phyloP scores from a whole-genome alignment of 2,329 filamentous ascomycete species.

The Nannizziopsis arthrosporioides region DNA sequence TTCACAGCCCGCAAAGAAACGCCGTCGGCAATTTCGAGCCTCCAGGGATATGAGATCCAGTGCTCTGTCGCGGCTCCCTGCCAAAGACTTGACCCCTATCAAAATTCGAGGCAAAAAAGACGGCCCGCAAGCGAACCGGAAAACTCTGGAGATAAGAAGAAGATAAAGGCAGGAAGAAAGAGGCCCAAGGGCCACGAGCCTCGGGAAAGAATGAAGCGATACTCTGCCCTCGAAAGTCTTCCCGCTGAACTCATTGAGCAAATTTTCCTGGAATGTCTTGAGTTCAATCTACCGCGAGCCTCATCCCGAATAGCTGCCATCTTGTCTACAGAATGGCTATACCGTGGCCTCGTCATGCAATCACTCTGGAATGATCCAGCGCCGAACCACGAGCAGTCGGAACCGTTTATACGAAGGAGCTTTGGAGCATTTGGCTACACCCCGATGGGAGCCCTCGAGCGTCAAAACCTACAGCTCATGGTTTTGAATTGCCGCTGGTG shows the following conservation, averaged over 20 bases:
- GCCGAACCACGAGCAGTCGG: neutral
- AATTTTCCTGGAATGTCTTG: conserved; percentile 40
- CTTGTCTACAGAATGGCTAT: conserved; percentile 33
- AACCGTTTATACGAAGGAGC: conserved; percentile 14
- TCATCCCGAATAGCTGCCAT: conserved; percentile 32
- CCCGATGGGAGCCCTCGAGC: conserved; percentile 20
- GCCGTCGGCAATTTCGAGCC: no score
- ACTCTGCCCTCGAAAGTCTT: conserved; percentile 31
- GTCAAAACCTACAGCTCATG: conserved; percentile 21
- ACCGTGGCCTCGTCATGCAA: conserved; percentile 30
- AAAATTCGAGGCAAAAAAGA: conserved; percentile 18
- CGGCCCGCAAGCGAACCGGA: neutral
- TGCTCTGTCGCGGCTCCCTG: neutral
- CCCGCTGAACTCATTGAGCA: conserved; percentile 43
- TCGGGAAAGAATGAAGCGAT: neutral
- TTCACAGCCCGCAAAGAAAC: no score
- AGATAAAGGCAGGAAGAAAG: neutral
- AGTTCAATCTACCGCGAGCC: conserved; percentile 34
- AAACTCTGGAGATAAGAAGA: neutral
- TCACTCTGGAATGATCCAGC: conserved; percentile 29
- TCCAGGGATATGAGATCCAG: neutral
- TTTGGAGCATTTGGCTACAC: conserved; percentile 29
- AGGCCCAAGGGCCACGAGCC: neutral
- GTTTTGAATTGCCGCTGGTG: conserved; percentile 33
- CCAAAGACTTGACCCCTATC: conserved; percentile 22